Conservation (phyloP, 495 filamentous ascomycete species). For the Xylaria grammica region DNA sequence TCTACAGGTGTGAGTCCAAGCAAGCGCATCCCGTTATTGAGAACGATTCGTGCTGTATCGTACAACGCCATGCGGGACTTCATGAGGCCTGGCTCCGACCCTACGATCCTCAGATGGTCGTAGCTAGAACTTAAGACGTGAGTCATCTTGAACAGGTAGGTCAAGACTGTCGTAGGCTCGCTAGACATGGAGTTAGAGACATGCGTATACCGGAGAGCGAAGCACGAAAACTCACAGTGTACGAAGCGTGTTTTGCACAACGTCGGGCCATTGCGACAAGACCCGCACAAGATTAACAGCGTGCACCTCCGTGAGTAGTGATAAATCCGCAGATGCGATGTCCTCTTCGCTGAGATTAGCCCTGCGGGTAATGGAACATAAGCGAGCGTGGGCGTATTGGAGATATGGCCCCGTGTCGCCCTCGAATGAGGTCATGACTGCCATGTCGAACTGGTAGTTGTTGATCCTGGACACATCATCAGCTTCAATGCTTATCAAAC, state of each 20-base stretch:
- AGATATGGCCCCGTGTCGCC: conserved; percentile 73
- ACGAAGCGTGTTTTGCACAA: conserved; percentile 65
- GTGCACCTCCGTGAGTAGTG: conserved; percentile 63
- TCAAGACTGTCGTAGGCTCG: conserved; percentile 72
- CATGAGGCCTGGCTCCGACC: conserved; percentile 71
- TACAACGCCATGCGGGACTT: conserved; percentile 84
- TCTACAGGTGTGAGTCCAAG: conserved; percentile 80
- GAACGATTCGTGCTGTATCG: conserved; percentile 74
- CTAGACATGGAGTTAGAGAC: conserved; percentile 3
- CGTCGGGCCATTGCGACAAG: conserved; percentile 69
- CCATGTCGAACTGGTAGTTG: conserved; percentile 68
- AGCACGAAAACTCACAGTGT: conserved; percentile 43
- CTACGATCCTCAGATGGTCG: conserved; percentile 79
- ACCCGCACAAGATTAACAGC: conserved; percentile 65
- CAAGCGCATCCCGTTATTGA: conserved; percentile 84
- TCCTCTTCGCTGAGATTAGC: conserved; percentile 58
- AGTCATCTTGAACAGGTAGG: conserved; percentile 89
- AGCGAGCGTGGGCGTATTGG: conserved; percentile 70
- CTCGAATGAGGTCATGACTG: conserved; percentile 71
- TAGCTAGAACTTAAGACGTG: conserved; percentile 84
- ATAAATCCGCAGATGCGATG: conserved; percentile 60
- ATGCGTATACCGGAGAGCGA: background rate
- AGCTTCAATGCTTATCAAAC: background rate
- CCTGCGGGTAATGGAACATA: conserved; percentile 65
- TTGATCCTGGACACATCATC: conserved; percentile 53